Base-by-base conservation (phyloP, 2,329 filamentous ascomycete genomes). In the Thelonectria blattea region DNA sequence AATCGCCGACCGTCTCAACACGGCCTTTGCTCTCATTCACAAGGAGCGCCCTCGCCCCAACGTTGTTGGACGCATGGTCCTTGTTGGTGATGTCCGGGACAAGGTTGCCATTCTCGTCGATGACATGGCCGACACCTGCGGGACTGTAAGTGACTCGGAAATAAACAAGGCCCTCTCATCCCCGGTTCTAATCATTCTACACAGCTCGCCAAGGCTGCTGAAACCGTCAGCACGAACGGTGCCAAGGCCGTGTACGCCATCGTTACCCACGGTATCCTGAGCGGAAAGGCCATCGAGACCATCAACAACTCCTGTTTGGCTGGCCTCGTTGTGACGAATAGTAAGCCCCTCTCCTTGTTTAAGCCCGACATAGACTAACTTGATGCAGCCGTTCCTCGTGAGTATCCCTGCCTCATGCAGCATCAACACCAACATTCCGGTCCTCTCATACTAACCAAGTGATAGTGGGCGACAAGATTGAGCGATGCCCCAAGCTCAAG, bases 91-190 rank as follows among this genome's bases (percentile, higher is more conserved):
- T 67, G 95, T 98, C 48, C 85, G 88, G 67, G 91, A 91, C 79
- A 95, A 95, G 80, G 89, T 94, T 30, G 94, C 94, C 61, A 97
- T 99, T 73, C 88, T 99, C 50, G 94, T 99, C 54, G 94, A 98
- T 75, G 94, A 98, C 75, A 97, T 98, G 92, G 93, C 93, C 32
- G 94, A 98, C 74, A 97, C 94, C 4, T 97, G 93, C 76, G 93
- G 93, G 68, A 97, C 92, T 41, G 76, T 78, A 72, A 56, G 73
- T 22, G 17, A 7, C 11, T n/a, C 32, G 12, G 17, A 15, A 7
- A 45, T 7, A 17, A 17, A 50, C 47, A 32, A 39, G 45, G 20
- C 24, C 8, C 12, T 27, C 20, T 20, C 52, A 4, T 20, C 14
- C 10, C 20, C 14, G 24, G 12, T 37, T 34, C 63, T 69, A 65